Evolutionary conservation across 768 basidiomycete species (phyloP).

Genomic region (Boletus pseudopeckii): DNA sequence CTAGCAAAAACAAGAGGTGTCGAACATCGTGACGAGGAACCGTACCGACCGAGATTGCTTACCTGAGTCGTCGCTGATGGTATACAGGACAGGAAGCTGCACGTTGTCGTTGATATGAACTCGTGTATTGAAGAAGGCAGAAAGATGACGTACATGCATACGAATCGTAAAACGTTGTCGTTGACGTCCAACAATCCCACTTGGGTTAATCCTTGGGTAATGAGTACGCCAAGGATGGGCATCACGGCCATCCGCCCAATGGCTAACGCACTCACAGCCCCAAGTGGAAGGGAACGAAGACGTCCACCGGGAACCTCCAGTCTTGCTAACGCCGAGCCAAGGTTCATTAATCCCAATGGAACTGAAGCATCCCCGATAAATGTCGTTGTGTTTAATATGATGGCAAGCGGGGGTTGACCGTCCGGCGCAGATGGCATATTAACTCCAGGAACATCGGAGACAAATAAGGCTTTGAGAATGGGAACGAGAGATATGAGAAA

Average conservation of each 20-base stretch:
- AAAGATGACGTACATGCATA: constrained; percentile 56
- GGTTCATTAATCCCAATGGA: constrained; percentile 57
- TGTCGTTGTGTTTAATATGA: constrained; percentile 51
- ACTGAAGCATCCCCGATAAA: constrained; percentile 65
- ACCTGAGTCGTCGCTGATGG: constrained; percentile 63
- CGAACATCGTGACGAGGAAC: background rate
- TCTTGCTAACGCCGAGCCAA: constrained; percentile 62
- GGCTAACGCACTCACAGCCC: constrained; percentile 53
- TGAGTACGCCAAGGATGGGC: constrained; percentile 59
- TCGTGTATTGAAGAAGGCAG: background rate
- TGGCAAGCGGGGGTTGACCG: constrained; percentile 62
- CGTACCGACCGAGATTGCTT: background rate
- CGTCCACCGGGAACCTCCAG: constrained; percentile 48
- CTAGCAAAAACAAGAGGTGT: constrained; percentile 26
- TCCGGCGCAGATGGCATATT: constrained; percentile 55
- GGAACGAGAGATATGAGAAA: constrained; percentile 57
- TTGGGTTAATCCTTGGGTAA: constrained; percentile 49
- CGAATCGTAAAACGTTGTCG: constrained; percentile 60
- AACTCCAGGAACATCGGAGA: constrained; percentile 39
- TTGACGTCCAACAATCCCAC: constrained; percentile 45
- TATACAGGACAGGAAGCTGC: constrained; percentile 56
- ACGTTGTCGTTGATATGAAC: background rate
- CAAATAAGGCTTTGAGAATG: constrained; percentile 59
- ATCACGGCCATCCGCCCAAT: constrained; percentile 52
- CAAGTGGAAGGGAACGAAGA: constrained; percentile 45